phyloP scores from a whole-genome alignment of 768 basidiomycete species.

The Galerina marginata region DNA sequence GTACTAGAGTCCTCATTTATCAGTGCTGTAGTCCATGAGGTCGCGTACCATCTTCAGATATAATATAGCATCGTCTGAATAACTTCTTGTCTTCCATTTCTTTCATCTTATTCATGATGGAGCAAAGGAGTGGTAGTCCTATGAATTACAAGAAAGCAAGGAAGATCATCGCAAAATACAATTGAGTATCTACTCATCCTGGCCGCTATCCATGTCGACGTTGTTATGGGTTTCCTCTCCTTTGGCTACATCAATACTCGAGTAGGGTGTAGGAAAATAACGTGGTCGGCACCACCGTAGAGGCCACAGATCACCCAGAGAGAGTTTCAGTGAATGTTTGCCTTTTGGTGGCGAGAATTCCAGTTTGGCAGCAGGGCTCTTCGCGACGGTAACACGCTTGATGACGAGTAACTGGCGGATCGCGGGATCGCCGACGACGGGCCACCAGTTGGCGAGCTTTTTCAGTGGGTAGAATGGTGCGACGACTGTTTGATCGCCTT shows the following conservation, averaged over 20 bases:
- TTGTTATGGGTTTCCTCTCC: constrained; percentile 89
- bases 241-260: constrained; percentile 90
- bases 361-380: constrained; percentile 78
- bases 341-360: constrained; percentile 90
- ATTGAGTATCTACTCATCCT: constrained; percentile 42
- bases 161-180: not conserved
- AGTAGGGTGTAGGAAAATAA: constrained; percentile 79
- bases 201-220: constrained; percentile 73
- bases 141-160: constrained; percentile 13
- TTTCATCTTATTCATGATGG: not conserved
- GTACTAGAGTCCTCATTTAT: no score
- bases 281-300: constrained; percentile 91
- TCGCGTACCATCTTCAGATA: no score
- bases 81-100: no score
- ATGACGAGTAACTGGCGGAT: constrained; percentile 82
- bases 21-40: no score
- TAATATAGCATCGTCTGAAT: no score
- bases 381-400: constrained; percentile 93
- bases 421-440: constrained; percentile 86
- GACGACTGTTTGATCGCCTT: constrained; percentile 81
- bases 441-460: constrained; percentile 97
- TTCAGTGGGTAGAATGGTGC: constrained; percentile 91
- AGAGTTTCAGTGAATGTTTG: constrained; percentile 79
- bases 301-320: constrained; percentile 94
- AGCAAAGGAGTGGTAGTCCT: no score